phyloP scores from a whole-genome alignment of 1,284 basidiomycete species.

The Dichomitus squalens region DNA sequence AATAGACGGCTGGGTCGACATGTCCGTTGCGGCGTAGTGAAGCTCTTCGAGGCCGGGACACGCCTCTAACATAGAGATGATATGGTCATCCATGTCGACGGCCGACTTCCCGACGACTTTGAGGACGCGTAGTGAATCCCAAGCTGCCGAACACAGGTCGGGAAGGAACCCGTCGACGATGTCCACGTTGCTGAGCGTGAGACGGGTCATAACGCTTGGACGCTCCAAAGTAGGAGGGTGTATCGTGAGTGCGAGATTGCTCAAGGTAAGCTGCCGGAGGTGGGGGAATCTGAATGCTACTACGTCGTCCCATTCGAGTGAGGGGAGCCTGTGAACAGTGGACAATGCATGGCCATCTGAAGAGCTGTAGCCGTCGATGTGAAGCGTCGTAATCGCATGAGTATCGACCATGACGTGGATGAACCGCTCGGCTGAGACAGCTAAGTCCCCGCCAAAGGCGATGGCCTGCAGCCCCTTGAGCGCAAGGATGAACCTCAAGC shows the following conservation, averaged over 20 bases:
- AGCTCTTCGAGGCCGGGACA: constrained; percentile 31
- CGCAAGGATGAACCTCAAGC: constrained; percentile 45
- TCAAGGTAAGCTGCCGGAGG: constrained; percentile 39
- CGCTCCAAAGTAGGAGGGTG: constrained; percentile 37
- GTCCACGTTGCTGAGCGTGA: constrained; percentile 47
- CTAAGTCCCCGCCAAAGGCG: constrained; percentile 49
- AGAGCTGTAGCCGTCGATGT: constrained; percentile 44
- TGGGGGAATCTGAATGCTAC: constrained; percentile 32
- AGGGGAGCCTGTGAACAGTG: constrained; percentile 13
- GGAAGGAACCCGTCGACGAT: constrained; percentile 43
- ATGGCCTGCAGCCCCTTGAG: constrained; percentile 43
- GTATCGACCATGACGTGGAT: constrained; percentile 44
- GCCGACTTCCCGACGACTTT: constrained; percentile 37
- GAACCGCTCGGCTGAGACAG: constrained; percentile 48
- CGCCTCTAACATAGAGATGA: constrained; percentile 39
- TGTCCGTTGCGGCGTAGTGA: constrained; percentile 26
- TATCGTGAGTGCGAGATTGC: constrained; percentile 47
- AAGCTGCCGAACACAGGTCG: constrained; percentile 41
- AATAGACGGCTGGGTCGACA: constrained; percentile 24
- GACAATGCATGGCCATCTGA: constrained; percentile 3
- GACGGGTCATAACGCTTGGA: constrained; percentile 37
- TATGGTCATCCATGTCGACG: constrained; percentile 40
- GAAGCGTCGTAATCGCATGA: constrained; percentile 43
- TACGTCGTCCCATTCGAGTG: constrained; percentile 36
- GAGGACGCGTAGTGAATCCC: constrained; percentile 38